Conservation (phyloP, 2,329 filamentous ascomycete species). For the Exophiala bonariae region DNA sequence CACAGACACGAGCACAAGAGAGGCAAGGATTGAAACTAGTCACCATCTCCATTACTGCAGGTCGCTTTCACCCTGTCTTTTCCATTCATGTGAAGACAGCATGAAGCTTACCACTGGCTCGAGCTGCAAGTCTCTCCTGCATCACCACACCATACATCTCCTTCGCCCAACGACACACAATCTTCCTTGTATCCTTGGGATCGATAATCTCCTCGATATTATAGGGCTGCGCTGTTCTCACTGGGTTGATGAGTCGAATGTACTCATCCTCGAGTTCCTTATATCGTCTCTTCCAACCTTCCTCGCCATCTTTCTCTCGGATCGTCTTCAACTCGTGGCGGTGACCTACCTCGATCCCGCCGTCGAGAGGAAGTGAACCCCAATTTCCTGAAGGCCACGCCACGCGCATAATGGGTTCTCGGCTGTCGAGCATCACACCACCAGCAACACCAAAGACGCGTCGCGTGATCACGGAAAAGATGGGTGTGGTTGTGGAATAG, state of each 20-base stretch:
- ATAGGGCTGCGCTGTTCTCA: slow-evolving; percentile 64
- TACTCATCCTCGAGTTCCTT: slow-evolving; percentile 62
- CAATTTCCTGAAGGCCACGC: slow-evolving; percentile 66
- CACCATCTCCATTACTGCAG: neutral
- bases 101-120: neutral
- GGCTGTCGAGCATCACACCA: slow-evolving; percentile 62
- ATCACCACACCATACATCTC: slow-evolving; percentile 57
- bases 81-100: neutral
- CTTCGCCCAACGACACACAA: slow-evolving; percentile 56
- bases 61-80: neutral
- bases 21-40: too few species aligned
- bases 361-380: slow-evolving; percentile 63
- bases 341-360: slow-evolving; percentile 65
- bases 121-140: slow-evolving; percentile 43
- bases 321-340: slow-evolving; percentile 58
- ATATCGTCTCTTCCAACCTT: slow-evolving; percentile 56
- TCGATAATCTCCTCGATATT: slow-evolving; percentile 66
- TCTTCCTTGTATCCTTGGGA: slow-evolving; percentile 56
- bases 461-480: slow-evolving; percentile 64
- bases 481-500: slow-evolving; percentile 61
- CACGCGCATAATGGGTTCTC: slow-evolving; percentile 61
- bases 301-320: slow-evolving; percentile 51
- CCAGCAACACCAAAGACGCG: slow-evolving; percentile 65
- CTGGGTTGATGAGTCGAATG: slow-evolving; percentile 62
- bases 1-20: neutral